Percentiles rank a stretch among this genome's conserved stretches.
Evolutionary conservation across 345 rosid species (phyloP).

Genomic region (Lenwebbia sp.): DNA sequence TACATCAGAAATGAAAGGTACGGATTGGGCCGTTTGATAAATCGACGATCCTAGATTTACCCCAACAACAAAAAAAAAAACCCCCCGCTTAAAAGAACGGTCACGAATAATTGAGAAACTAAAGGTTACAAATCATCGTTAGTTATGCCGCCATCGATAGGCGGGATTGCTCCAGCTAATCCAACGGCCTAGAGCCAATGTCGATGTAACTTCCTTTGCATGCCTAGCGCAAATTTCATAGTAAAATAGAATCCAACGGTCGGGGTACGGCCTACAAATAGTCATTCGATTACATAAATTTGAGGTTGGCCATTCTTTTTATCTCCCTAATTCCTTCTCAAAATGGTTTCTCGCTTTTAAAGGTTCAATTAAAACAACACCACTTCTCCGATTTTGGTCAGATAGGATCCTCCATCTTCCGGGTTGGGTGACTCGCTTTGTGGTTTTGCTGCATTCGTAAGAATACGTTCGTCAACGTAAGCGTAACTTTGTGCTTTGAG

Average conservation of each 20-base stretch:
- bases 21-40: background rate
- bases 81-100: too few relatives aligned
- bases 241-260: background rate
- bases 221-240: background rate
- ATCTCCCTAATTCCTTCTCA: background rate
- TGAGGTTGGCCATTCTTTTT: background rate
- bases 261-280: background rate
- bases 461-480: background rate
- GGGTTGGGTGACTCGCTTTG: background rate
- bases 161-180: background rate
- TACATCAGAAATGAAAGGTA: background rate
- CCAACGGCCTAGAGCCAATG: background rate
- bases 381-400: too few relatives aligned
- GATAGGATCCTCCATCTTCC: too few relatives aligned
- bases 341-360: background rate
- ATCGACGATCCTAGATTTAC: background rate
- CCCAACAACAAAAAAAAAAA: too few relatives aligned
- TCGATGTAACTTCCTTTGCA: background rate
- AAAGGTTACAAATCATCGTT: background rate
- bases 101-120: too few relatives aligned
- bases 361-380: too few relatives aligned
- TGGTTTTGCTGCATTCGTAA: background rate
- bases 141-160: background rate
- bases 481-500: background rate
- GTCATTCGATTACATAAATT: background rate